Base-by-base conservation (phyloP, 2,329 filamentous ascomycete genomes). In the Apiospora pterosperma region DNA sequence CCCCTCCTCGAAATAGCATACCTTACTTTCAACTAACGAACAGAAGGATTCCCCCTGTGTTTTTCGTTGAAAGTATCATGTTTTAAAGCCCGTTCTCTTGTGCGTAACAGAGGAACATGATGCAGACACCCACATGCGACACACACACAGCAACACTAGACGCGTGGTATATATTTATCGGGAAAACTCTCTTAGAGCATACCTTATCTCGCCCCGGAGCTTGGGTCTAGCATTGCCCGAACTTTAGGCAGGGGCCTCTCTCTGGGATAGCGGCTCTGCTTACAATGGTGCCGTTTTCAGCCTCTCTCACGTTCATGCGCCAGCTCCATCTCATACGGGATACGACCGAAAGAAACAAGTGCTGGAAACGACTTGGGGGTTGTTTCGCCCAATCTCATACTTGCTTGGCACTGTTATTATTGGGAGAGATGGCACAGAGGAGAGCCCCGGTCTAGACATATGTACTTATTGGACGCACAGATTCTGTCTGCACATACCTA, bases 321-420 rank as follows among this genome's bases (percentile, higher is more conserved):
- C 48, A 55, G 48, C 34, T 25, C 48, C 48, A 55, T 55, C 48
- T 55, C 28, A 55, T 34, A 55, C 5, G 48, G 34, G 16, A 55
- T 34, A 55, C 5, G 48, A 55, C 48, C 48, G 48, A 55, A 55
- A 55, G 48, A 55, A 55, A 55, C 48, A 34, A 55, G 48, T 55
- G 4, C 16, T 34, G 48, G 48, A 34, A 55, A 55, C 48, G 48
- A 55, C 8, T 55, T 21, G 48, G 28, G 48, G 48, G 48, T 19
- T 34, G 48, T 55, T 55, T 55, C 48, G 48, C 48, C 48, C 48
- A n/a, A 55, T 55, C 48, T 55, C n/a, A n/a, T 55, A 28, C 48
- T 34, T 55, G 28, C 28, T 55, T 55, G 28, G 48, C 48, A 28
- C 48, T 55, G 48, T 28, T n/a, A 31, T 10, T 19, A 34, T 11